Conservation (phyloP, 2,329 filamentous ascomycete genomes). For the Fusarium caatingaense region DNA sequence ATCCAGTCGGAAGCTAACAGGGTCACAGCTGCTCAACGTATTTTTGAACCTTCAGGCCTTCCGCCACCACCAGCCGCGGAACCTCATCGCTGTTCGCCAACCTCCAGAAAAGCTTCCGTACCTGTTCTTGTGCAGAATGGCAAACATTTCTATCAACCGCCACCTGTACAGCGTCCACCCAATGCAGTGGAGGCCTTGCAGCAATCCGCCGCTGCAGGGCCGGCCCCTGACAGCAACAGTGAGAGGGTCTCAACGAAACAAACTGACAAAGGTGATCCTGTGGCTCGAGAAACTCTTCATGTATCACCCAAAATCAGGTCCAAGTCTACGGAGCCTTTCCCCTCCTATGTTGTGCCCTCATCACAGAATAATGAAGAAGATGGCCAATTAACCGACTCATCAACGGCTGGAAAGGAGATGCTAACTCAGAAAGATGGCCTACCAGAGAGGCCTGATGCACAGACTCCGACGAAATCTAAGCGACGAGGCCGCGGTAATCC, state of each 20-base stretch:
- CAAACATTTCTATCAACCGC: slow-evolving; percentile 45
- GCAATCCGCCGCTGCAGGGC: slow-evolving; percentile 46
- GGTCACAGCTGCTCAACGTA: slow-evolving; percentile 46
- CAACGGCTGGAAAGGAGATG: background rate
- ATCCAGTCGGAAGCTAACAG: slow-evolving; percentile 24
- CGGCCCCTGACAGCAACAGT: slow-evolving; percentile 25
- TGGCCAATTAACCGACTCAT: background rate
- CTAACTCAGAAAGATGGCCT: slow-evolving; percentile 9
- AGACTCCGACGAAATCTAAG: slow-evolving; percentile 39
- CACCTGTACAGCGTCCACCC: background rate
- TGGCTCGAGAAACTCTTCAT: background rate
- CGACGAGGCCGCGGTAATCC: slow-evolving; percentile 24
- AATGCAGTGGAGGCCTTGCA: slow-evolving; percentile 47
- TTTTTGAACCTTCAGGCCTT: slow-evolving; percentile 46
- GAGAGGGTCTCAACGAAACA: background rate
- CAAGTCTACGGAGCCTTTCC: slow-evolving; percentile 16
- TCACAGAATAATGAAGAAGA: background rate
- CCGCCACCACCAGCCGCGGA: slow-evolving; percentile 43
- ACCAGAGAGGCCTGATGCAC: slow-evolving; percentile 6
- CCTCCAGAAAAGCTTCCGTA: slow-evolving; percentile 27
- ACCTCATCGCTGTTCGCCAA: slow-evolving; percentile 39
- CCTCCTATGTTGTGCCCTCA: background rate
- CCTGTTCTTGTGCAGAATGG: slow-evolving; percentile 39
- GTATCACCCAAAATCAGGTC: slow-evolving; percentile 8
- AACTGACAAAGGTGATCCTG: background rate